phyloP scores from a whole-genome alignment of 202 grass and related monocot genomes.

The Digitaria exilis region DNA sequence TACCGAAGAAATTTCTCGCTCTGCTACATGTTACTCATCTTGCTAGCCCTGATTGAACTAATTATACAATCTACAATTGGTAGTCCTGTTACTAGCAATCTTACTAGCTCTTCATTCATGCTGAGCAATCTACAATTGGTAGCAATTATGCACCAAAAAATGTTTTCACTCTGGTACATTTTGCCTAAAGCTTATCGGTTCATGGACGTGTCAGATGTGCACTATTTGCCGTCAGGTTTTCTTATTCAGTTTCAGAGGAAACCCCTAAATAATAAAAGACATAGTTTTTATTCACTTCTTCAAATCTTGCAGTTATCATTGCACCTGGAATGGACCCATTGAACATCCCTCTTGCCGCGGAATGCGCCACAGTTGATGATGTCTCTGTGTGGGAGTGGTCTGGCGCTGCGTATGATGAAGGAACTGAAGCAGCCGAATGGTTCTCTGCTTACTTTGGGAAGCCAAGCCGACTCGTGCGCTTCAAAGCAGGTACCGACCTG shows the following conservation, averaged over 20 bases:
- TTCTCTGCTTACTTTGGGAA: constrained; percentile 77
- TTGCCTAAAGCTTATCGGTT: not conserved
- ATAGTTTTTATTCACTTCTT: not conserved
- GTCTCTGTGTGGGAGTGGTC: constrained; percentile 95
- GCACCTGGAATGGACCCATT: constrained; percentile 75
- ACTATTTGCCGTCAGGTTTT: not conserved
- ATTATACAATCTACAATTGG: too few relatives aligned
- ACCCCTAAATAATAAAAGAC: too few relatives aligned
- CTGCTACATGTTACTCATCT: not conserved
- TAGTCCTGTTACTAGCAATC: not conserved
- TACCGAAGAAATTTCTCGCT: too few relatives aligned
- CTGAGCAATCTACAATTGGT: not conserved
- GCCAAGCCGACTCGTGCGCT: constrained; percentile 69
- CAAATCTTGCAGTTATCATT: constrained; percentile 56
- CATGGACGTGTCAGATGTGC: not conserved
- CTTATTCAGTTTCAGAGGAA: not conserved
- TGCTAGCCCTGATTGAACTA: not conserved
- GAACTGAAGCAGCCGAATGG: constrained; percentile 65
- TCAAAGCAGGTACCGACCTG: constrained; percentile 48
- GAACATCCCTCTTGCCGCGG: constrained; percentile 49
- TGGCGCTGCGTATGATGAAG: constrained; percentile 78
- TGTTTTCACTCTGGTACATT: not conserved
- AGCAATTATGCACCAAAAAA: too few relatives aligned
- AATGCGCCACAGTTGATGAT: constrained; percentile 40
- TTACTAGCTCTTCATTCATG: not conserved